Base-by-base conservation (phyloP, 108 stramenopile species). In the Asterionellopsis glacialis region DNA sequence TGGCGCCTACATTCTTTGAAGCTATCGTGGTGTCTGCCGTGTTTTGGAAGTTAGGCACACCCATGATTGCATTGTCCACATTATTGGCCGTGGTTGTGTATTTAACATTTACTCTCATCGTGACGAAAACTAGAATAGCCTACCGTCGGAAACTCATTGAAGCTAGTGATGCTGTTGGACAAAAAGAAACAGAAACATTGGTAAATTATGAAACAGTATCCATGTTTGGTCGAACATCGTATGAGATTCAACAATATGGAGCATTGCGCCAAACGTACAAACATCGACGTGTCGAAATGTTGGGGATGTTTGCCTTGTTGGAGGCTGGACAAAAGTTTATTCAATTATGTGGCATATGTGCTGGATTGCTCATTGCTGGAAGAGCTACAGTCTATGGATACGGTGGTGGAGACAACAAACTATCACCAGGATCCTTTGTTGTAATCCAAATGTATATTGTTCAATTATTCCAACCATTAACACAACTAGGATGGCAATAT, bases 161-260 rank as follows among this genome's bases (percentile, higher is more conserved):
- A 43, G 66, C 65, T 53, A 48, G 51, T 12, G 71, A 72, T 39
- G 64, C 54, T 15, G 76, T 73, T 25, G 76, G 76, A 13, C 60
- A 67, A 12, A 73, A 72, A 6, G 74, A 75, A 41, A 73, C 76
- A 15, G 76, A 77, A 39, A 65, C 72, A 16, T 47, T 77, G 19
- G 60, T 73, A 27, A 70, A 77, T 57, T 77, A 73, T 45, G 76
- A 77, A 41, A 77, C 76, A 5, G 76, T 77, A 11, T 61, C 57
- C n/a, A 69, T 73, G 53, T 77, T 77, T 55, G 72, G 72, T 3
- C 67, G 72, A n/a, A 71, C 72, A 41, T 27, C 23, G 33, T 57
- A 69, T 27, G 76, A 77, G 66, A 62, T 60, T 1, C 28, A 28
- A 25, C 56, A 64, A 41, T 77, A 77, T 41, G 63, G 62, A 25